Conservation (phyloP, 2,329 filamentous ascomycete genomes). For the Cercospora nicotianae region DNA sequence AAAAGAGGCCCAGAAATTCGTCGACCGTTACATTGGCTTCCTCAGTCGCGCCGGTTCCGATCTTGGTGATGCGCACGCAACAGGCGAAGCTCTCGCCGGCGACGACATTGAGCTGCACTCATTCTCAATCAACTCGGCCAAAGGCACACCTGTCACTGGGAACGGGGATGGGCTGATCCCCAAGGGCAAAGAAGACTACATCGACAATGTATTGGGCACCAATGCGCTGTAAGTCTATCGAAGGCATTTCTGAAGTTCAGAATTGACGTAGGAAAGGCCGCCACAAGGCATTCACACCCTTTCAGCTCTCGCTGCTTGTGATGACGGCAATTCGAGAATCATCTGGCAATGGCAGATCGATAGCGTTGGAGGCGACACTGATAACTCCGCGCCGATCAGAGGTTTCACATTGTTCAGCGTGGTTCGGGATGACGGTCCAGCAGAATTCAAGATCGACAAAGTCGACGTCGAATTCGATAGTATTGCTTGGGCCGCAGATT, state of each 20-base stretch:
- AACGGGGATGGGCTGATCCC: background rate
- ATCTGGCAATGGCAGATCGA: constrained; percentile 14
- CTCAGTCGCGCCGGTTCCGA: constrained; percentile 4
- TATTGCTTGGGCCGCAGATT: constrained; percentile 9
- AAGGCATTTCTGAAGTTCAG: background rate
- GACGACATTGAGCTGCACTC: constrained; percentile 14
- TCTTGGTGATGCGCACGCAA: constrained; percentile 13
- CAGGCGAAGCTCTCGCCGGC: constrained; percentile 12
- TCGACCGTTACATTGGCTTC: constrained; percentile 11
- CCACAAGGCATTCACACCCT: constrained; percentile 5
- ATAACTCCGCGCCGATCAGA: background rate
- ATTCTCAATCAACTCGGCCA: background rate
- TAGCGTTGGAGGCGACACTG: background rate
- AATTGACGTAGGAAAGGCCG: background rate
- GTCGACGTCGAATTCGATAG: constrained; percentile 14
- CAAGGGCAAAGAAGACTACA: constrained; percentile 11
- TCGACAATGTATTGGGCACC: background rate
- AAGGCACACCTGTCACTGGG: background rate
- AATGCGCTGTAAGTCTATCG: background rate
- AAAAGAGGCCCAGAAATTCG: constrained; percentile 7
- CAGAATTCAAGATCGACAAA: constrained; percentile 6
- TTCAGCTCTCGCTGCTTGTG: constrained; percentile 13
- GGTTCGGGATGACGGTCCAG: constrained; percentile 7
- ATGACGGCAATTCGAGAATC: constrained; percentile 12
- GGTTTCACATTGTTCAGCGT: constrained; percentile 15